Evolutionary conservation across 164 flowering plant species (phyloP).

Genomic region (Pachysandra terminalis): DNA sequence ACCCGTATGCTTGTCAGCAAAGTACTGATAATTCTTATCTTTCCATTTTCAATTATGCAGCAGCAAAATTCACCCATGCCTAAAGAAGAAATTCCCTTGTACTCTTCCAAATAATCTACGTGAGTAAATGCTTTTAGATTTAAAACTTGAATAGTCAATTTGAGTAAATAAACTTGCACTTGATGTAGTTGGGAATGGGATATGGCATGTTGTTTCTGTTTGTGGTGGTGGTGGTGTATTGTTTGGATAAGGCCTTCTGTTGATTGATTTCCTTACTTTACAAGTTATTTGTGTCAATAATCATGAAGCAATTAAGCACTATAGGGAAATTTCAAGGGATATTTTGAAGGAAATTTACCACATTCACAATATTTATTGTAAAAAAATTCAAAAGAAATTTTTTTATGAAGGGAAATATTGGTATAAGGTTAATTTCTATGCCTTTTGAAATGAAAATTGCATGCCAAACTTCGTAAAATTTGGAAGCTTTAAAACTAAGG

Average conservation of each 20-base stretch:
- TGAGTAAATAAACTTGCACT: not conserved
- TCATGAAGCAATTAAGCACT: too few relatives aligned
- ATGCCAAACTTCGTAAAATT: too few relatives aligned
- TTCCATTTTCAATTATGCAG: constrained; percentile 17
- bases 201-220: constrained; percentile 5
- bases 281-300: too few relatives aligned
- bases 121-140: constrained; percentile 25
- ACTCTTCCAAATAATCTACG: constrained; percentile 28
- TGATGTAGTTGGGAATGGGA: not conserved
- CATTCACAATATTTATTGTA: too few relatives aligned
- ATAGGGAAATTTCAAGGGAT: too few relatives aligned
- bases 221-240: constrained; percentile 34
- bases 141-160: not conserved
- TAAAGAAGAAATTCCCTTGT: constrained; percentile 57
- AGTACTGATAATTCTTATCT: not conserved
- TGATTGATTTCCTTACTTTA: too few relatives aligned
- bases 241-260: constrained; percentile 27
- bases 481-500: too few relatives aligned
- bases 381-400: too few relatives aligned
- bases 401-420: too few relatives aligned
- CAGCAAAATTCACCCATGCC: constrained; percentile 41
- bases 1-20: not conserved
- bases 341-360: too few relatives aligned
- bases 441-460: too few relatives aligned
- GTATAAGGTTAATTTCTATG: too few relatives aligned